These are phyloP conservation scores for Hypoxylon cercidicola DNA, from an alignment of 495 filamentous ascomycete species.

Conservation along the genomic window DNA sequence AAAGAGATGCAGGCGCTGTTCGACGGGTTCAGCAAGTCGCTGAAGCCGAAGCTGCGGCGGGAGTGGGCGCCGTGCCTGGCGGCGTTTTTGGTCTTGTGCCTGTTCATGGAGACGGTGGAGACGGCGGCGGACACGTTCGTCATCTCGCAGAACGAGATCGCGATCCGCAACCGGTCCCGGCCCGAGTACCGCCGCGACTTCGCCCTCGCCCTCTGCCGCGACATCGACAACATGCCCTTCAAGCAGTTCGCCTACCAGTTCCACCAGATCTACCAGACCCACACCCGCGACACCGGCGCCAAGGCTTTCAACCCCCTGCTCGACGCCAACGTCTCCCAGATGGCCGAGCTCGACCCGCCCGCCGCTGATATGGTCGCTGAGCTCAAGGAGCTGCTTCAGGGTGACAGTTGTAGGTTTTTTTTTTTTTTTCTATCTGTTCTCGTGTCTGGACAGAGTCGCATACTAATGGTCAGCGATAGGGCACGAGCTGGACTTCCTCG, in stretches of 20 bases:
- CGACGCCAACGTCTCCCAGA: slow-evolving; percentile 47
- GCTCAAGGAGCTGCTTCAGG: slow-evolving; percentile 52
- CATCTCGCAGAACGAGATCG: slow-evolving; percentile 58
- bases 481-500: slow-evolving; percentile 59
- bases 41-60: slow-evolving; percentile 58
- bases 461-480: slow-evolving; percentile 46
- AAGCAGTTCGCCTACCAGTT: slow-evolving; percentile 63
- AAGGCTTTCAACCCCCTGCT: slow-evolving; percentile 59
- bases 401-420: slow-evolving; percentile 51
- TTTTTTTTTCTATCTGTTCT: slow-evolving; percentile 1
- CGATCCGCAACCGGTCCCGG: slow-evolving; percentile 43
- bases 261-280: slow-evolving; percentile 64
- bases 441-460: slow-evolving; percentile 8
- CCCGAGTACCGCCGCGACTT: slow-evolving; percentile 51
- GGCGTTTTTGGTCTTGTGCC: slow-evolving; percentile 60
- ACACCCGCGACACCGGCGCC: slow-evolving; percentile 52
- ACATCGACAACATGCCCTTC: slow-evolving; percentile 63
- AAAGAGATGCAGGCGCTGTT: slow-evolving; percentile 58
- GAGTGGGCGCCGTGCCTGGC: slow-evolving; percentile 64
- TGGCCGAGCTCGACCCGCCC: slow-evolving; percentile 51
- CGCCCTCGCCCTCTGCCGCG: slow-evolving; percentile 52
- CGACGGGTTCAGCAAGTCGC: slow-evolving; percentile 56
- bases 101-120: slow-evolving; percentile 64
- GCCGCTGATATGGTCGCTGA: slow-evolving; percentile 55
- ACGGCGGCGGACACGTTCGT: slow-evolving; percentile 60